phyloP scores from a whole-genome alignment of 1,284 basidiomycete species.

The Takashimella koratensis region DNA sequence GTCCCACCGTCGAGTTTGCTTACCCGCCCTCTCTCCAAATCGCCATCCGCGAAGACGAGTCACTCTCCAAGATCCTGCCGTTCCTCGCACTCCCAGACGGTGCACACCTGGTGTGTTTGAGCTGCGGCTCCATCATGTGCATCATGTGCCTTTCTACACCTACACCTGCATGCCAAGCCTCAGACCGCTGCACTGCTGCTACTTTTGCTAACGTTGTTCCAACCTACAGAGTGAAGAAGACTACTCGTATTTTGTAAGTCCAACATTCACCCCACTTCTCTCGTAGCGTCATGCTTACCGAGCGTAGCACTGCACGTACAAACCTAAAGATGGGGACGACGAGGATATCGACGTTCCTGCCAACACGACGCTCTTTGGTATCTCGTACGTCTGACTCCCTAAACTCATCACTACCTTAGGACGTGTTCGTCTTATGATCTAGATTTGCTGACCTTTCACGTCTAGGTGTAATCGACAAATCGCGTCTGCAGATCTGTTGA shows the following conservation, averaged over 20 bases:
- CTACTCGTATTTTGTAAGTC: slow-evolving; percentile 79
- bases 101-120: slow-evolving; percentile 84
- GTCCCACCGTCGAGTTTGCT: slow-evolving; percentile 80
- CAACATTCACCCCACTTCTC: slow-evolving; percentile 56
- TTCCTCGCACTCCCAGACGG: slow-evolving; percentile 98
- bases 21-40: slow-evolving; percentile 56
- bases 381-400: slow-evolving; percentile 84
- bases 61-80: slow-evolving; percentile 76
- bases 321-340: slow-evolving; percentile 19
- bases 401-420: too few relatives aligned
- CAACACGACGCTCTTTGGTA: slow-evolving; percentile 76
- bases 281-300: neutral
- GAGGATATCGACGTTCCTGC: slow-evolving; percentile 38
- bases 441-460: slow-evolving; percentile 20
- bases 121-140: slow-evolving; percentile 17
- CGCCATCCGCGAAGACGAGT: slow-evolving; percentile 71
- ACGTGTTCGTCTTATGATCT: slow-evolving; percentile 11
- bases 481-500: slow-evolving; percentile 70
- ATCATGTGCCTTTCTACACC: neutral
- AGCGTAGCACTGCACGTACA: slow-evolving; percentile 58
- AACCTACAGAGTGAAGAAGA: slow-evolving; percentile 75
- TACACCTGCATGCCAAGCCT: neutral
- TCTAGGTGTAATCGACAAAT: slow-evolving; percentile 93
- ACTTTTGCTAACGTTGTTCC: neutral
- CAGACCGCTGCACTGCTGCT: neutral